A percentile compares a stretch with the other conserved stretches of the same genome.
These are phyloP conservation scores for Leishmania gerbilli DNA, from an alignment of 208 protist genomes.

Conservation along the genomic window DNA sequence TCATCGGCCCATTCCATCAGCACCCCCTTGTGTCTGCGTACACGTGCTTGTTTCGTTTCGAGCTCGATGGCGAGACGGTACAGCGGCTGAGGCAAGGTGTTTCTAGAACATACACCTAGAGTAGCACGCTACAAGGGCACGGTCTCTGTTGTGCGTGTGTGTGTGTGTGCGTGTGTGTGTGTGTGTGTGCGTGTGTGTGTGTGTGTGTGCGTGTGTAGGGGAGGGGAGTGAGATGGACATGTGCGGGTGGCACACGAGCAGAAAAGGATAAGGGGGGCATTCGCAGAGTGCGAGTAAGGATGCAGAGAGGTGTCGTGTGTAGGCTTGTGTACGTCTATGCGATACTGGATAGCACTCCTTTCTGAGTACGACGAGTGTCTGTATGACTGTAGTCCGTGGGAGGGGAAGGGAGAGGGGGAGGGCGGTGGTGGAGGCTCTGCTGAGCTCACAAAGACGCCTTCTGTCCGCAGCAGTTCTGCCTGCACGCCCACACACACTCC, in stretches of 20 bases:
- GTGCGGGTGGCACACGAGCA: neutral
- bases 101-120: neutral
- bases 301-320: neutral
- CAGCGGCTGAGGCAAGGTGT: neutral
- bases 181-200: neutral
- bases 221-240: neutral
- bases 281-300: neutral
- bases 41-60: neutral
- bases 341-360: neutral
- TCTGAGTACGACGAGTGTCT: neutral
- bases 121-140: neutral
- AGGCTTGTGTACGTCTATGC: neutral
- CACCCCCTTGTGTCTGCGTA: neutral
- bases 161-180: too few species aligned
- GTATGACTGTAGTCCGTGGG: neutral
- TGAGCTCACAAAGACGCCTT: neutral
- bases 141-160: neutral
- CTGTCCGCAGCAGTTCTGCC: neutral
- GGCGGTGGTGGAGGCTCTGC: neutral
- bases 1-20: constrained; percentile 51
- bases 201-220: too few species aligned
- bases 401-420: neutral
- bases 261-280: neutral
- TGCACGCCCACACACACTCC: neutral
- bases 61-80: neutral